phyloP scores from a whole-genome alignment of 176 grass and related monocot species.

The Hordeum marinum region DNA sequence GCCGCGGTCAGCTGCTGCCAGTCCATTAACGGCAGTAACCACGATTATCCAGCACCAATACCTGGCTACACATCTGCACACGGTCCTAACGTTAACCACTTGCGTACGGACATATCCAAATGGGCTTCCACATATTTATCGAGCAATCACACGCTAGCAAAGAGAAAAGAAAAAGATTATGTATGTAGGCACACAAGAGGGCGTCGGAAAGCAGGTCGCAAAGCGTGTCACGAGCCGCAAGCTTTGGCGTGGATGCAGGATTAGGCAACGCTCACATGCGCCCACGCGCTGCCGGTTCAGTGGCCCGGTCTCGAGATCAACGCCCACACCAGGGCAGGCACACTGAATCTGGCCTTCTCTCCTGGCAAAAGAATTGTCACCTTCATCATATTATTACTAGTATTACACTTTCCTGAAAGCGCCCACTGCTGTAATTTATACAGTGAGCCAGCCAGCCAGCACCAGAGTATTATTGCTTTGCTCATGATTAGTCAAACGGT shows the following conservation, averaged over 20 bases:
- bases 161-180: too few relatives aligned
- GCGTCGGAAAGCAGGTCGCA: slow-evolving; percentile 21
- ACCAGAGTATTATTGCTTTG: slow-evolving; percentile 21
- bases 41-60: background rate
- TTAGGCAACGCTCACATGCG: slow-evolving; percentile 38
- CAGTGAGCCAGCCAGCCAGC: background rate
- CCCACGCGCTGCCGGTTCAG: background rate
- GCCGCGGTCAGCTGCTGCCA: background rate
- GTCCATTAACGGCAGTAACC: slow-evolving; percentile 27
- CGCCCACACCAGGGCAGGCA: background rate
- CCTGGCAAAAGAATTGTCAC: background rate
- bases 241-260: slow-evolving; percentile 21
- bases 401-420: too few relatives aligned
- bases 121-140: too few relatives aligned
- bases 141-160: too few relatives aligned
- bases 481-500: slow-evolving; percentile 35
- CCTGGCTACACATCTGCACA: background rate
- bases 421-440: too few relatives aligned
- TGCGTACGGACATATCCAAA: too few relatives aligned
- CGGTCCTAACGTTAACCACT: background rate
- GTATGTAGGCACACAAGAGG: too few relatives aligned
- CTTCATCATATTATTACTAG: background rate
- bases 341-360: background rate
- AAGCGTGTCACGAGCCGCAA: slow-evolving; percentile 21
- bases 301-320: slow-evolving; percentile 3